These are phyloP conservation scores for Aspergillus biplanus DNA, from an alignment of 495 filamentous ascomycete species.

Conservation along the genomic window DNA sequence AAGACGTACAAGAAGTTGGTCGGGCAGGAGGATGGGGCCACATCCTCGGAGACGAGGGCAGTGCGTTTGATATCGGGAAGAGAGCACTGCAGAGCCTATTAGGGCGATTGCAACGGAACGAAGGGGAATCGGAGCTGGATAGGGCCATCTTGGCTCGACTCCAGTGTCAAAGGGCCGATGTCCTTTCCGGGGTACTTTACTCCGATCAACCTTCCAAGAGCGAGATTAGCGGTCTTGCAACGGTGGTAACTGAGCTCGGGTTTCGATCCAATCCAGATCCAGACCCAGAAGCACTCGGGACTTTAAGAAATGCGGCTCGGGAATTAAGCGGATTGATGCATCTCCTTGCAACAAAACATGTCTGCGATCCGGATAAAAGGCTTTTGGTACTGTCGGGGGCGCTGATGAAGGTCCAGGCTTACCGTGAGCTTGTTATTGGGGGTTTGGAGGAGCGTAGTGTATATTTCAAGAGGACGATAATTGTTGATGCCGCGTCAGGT, in stretches of 20 bases:
- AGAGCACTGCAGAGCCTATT: neutral
- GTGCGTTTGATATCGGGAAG: constrained; percentile 6
- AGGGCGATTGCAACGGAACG: neutral
- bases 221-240: neutral
- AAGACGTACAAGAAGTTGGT: neutral
- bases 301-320: neutral
- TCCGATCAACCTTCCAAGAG: neutral
- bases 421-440: neutral
- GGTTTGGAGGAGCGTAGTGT: neutral
- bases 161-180: neutral
- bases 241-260: neutral
- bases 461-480: neutral
- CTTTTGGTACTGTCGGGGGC: neutral
- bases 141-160: neutral
- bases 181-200: neutral
- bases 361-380: neutral
- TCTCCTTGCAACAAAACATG: neutral
- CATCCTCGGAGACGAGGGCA: neutral
- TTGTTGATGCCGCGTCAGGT: neutral
- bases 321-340: neutral
- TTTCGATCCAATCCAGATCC: neutral
- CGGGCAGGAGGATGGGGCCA: constrained; percentile 1
- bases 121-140: neutral
- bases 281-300: neutral
- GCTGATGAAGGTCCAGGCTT: neutral